These are phyloP conservation scores for Thymus mandschuricus DNA, from an alignment of 257 asterid genomes.

Conservation along the genomic window DNA sequence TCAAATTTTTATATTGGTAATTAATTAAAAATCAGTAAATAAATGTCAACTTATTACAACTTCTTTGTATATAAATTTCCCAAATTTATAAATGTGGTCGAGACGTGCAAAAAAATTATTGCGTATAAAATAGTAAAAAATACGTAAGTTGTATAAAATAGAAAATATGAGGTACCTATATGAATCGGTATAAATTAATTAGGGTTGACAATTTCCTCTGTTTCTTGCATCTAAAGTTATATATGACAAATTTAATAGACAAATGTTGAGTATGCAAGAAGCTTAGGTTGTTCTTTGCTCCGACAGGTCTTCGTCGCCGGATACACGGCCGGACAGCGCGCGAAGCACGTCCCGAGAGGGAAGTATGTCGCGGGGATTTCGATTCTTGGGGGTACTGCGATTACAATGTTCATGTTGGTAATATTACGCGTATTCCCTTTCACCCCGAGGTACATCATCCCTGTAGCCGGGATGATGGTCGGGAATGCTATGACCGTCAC, in stretches of 20 bases:
- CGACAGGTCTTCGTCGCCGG: slow-evolving; percentile 76
- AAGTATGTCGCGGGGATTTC: slow-evolving; percentile 80
- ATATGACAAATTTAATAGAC: background rate
- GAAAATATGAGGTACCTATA: no score
- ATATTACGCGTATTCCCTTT: slow-evolving; percentile 76
- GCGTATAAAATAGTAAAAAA: no score
- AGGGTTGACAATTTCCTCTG: background rate
- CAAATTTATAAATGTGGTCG: no score
- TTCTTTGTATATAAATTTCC: no score
- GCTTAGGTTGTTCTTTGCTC: background rate
- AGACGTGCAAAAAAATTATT: no score
- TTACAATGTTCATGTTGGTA: slow-evolving; percentile 66
- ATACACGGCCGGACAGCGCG: slow-evolving; percentile 92
- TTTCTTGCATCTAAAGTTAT: background rate
- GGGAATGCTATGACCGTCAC: slow-evolving; percentile 96
- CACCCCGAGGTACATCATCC: slow-evolving; percentile 87
- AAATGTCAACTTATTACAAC: no score
- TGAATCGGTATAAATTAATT: no score
- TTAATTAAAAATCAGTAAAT: no score
- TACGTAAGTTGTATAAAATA: no score
- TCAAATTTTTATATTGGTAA: no score
- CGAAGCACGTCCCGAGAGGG: slow-evolving; percentile 87
- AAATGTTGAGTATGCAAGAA: background rate
- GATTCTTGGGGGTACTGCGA: slow-evolving; percentile 69
- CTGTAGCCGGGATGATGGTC: slow-evolving; percentile 94